Percentiles rank a stretch among this genome's conserved stretches.
Evolutionary conservation across 106 monocot genomes (phyloP).

Genomic region (Posidonia australis): DNA sequence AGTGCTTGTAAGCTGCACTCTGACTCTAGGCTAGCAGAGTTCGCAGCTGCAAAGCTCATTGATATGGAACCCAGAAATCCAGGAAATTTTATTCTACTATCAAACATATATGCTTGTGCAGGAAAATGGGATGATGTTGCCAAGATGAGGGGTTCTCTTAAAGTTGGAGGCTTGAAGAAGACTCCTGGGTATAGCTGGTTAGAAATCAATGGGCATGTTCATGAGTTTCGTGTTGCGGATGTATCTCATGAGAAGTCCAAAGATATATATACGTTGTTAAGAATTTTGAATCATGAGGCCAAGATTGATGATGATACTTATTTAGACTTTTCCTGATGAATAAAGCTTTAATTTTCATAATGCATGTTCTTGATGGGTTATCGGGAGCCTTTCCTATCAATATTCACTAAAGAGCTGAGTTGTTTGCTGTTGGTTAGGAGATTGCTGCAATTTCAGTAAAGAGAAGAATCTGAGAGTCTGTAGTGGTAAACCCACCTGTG

Average conservation of each 20-base stretch:
- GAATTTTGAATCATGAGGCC: constrained; percentile 12
- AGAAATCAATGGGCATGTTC: constrained; percentile 18
- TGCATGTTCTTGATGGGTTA: too few relatives aligned
- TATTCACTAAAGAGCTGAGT: too few relatives aligned
- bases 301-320: constrained; percentile 8
- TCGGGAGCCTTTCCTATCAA: too few relatives aligned
- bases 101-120: constrained; percentile 23
- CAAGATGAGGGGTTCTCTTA: constrained; percentile 26
- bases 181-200: constrained; percentile 22
- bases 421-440: too few relatives aligned
- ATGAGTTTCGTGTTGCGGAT: constrained; percentile 26
- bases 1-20: constrained; percentile 26
- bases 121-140: constrained; percentile 26
- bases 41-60: constrained; percentile 16
- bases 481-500: too few relatives aligned
- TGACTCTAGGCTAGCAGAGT: constrained; percentile 14
- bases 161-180: constrained; percentile 16
- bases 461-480: too few relatives aligned
- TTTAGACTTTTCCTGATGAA: too few relatives aligned
- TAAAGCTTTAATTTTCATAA: too few relatives aligned
- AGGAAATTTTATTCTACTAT: constrained; percentile 17
- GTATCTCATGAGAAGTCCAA: constrained; percentile 10
- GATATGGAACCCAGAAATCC: constrained; percentile 18
- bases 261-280: constrained; percentile 18
- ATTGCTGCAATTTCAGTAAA: too few relatives aligned